Percentiles rank a stretch among this genome's conserved stretches.
These are phyloP conservation scores for Endocarpon pusillum DNA, from an alignment of 495 filamentous ascomycete species.

Conservation along the genomic window DNA sequence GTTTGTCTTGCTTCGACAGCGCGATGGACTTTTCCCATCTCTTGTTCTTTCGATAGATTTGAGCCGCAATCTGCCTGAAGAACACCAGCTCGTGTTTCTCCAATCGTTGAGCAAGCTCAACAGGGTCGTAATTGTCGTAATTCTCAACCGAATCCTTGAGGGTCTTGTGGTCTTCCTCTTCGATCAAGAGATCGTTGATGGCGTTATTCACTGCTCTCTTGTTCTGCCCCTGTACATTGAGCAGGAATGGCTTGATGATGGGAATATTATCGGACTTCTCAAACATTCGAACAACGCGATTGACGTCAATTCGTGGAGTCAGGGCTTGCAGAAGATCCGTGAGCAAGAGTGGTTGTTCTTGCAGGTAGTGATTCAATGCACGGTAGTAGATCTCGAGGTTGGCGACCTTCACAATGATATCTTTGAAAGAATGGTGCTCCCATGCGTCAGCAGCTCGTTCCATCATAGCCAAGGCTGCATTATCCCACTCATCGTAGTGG, in stretches of 20 bases:
- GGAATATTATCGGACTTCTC: constrained; percentile 96
- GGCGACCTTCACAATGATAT: constrained; percentile 93
- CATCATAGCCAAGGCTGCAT: constrained; percentile 97
- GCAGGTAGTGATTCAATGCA: constrained; percentile 91
- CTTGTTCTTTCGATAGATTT: constrained; percentile 99
- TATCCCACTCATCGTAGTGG: constrained; percentile 99
- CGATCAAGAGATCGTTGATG: constrained; percentile 95
- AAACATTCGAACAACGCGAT: constrained; percentile 96
- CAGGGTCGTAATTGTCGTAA: constrained; percentile 95
- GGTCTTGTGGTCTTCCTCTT: constrained; percentile 98
- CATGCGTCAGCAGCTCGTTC: constrained; percentile 95
- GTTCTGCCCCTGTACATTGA: constrained; percentile 93
- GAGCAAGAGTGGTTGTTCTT: constrained; percentile 86
- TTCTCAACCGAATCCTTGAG: constrained; percentile 94
- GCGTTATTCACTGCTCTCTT: constrained; percentile 96
- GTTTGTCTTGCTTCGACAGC: constrained; percentile 95
- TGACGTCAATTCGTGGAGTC: constrained; percentile 89
- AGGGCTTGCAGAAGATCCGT: constrained; percentile 89
- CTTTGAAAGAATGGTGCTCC: constrained; percentile 99
- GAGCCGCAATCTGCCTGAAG: constrained; percentile 97
- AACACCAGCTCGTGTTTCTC: constrained; percentile 97
- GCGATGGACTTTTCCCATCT: constrained; percentile 99
- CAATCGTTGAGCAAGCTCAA: constrained; percentile 83
- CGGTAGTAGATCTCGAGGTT: constrained; percentile 99
- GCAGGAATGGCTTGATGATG: constrained; percentile 95